Base-by-base conservation (phyloP, 306 rosid genomes). In the Ochetophila trinervis region DNA sequence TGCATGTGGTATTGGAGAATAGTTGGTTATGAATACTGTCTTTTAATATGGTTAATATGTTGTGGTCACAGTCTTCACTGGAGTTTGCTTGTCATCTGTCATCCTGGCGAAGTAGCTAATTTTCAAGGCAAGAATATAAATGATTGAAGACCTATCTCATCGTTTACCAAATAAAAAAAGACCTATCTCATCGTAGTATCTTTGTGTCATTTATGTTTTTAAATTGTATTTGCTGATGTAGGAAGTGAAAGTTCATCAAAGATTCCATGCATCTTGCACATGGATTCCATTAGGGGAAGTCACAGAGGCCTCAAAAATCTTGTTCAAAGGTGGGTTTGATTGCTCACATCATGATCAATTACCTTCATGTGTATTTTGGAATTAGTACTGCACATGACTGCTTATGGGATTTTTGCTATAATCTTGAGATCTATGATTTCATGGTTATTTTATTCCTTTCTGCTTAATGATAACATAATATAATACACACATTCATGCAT, bases 261-360 rank as follows among this genome's bases (percentile, higher is more conserved):
- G 75, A 75, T 83, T 51, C 91, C 95, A 57, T 88, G 95, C 79
- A 83, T 88, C 54, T 83, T 88, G 80, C 95, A 88, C 79, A 83
- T 85, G 95, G 88, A 88, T 78, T 88, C 95, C 59, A 72, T 85
- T 45, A 80, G 65, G 74, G 95, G 88, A 74, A 83, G 81, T 75
- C 95, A 88, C 74, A 85, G 56, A 52, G 91, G 85, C 67, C 87
- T 88, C 21, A 79, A 78, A 69, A 79, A 79, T 70, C 53, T 85
- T 74, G 60, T 88, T 53, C 95, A 75, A 72, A 85, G 95, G 95
- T 85, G 75, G 70, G 58, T 24, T 59, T 70, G 61, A 70, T 72
- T 62, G 40, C 63, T 24, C 68, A 64, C 40, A 62, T 22, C 37
- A n/a, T 61, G 54, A 56, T 18, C 32, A 49, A 50, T 67, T 45